phyloP scores from a whole-genome alignment of 148 eudicot genomes.

The Chenopodium quinoa region DNA sequence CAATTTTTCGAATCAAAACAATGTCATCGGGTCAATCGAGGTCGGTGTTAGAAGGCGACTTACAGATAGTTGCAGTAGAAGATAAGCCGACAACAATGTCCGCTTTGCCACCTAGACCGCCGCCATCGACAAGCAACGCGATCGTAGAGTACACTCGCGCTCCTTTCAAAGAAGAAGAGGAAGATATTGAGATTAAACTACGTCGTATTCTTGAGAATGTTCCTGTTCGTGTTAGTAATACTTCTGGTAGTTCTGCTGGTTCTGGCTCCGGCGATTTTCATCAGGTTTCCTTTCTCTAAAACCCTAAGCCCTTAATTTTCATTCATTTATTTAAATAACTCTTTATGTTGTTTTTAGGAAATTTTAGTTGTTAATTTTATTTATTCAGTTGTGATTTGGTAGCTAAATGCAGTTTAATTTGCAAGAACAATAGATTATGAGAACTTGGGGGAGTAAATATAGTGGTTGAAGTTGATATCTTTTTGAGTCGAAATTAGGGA shows the following conservation, averaged over 20 bases:
- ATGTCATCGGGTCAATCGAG: conserved; percentile 48
- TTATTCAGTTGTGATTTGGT: background rate
- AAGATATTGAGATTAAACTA: conserved; percentile 89
- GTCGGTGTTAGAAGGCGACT: conserved; percentile 49
- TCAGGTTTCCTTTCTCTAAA: conserved; percentile 51
- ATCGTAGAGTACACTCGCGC: conserved; percentile 76
- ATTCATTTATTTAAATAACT: background rate
- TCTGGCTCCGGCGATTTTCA: conserved; percentile 99
- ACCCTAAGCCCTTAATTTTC: background rate
- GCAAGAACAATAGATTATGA: background rate
- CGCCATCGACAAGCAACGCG: conserved; percentile 47
- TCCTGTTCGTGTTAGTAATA: conserved; percentile 90
- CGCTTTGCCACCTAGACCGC: conserved; percentile 60
- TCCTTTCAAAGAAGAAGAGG: conserved; percentile 57
- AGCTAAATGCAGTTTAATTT: background rate
- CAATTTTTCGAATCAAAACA: background rate
- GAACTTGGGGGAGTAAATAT: background rate
- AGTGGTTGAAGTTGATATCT: background rate
- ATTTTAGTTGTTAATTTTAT: too few species aligned
- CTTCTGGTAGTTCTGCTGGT: conserved; percentile 98
- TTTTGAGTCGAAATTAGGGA: background rate
- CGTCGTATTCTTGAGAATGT: conserved; percentile 81
- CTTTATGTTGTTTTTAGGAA: too few species aligned
- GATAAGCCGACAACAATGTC: conserved; percentile 32
- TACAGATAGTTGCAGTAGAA: conserved; percentile 51